These are phyloP conservation scores for Dendrobium huoshanense DNA, from an alignment of 106 monocot genomes.

Conservation along the genomic window DNA sequence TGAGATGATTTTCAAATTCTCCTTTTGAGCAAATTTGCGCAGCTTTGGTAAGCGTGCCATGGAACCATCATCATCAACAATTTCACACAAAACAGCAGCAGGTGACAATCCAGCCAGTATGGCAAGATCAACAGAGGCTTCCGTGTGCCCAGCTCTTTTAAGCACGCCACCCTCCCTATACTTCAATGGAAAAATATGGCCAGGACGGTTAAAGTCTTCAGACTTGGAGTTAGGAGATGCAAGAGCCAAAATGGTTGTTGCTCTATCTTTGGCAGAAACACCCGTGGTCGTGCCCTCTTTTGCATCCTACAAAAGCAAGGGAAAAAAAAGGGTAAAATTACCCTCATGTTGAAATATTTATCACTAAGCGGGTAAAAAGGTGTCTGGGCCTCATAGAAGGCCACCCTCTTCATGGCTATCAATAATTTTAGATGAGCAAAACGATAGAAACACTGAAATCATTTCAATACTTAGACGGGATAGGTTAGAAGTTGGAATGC, in stretches of 20 bases:
- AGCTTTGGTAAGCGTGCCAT: conserved; percentile 92
- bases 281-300: conserved; percentile 91
- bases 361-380: not conserved
- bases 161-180: conserved; percentile 95
- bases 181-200: conserved; percentile 91
- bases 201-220: conserved; percentile 82
- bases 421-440: not conserved
- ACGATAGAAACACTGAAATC: not conserved
- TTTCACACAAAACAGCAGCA: conserved; percentile 74
- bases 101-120: conserved; percentile 74
- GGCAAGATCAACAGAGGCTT: conserved; percentile 88
- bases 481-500: not conserved
- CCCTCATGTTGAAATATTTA: not conserved
- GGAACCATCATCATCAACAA: conserved; percentile 94
- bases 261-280: conserved; percentile 91
- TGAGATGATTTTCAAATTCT: conserved; percentile 90
- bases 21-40: conserved; percentile 61
- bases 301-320: conserved; percentile 25
- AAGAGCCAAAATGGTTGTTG: conserved; percentile 68
- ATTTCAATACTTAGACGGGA: not conserved
- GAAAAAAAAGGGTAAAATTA: not conserved
- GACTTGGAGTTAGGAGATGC: conserved; percentile 70
- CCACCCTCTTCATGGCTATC: too few relatives aligned
- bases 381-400: not conserved
- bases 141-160: conserved; percentile 94